A percentile compares a stretch with the other conserved stretches of the same genome.
Conservation (phyloP, 495 filamentous ascomycete genomes). For the Lentithecium fluviatile region DNA sequence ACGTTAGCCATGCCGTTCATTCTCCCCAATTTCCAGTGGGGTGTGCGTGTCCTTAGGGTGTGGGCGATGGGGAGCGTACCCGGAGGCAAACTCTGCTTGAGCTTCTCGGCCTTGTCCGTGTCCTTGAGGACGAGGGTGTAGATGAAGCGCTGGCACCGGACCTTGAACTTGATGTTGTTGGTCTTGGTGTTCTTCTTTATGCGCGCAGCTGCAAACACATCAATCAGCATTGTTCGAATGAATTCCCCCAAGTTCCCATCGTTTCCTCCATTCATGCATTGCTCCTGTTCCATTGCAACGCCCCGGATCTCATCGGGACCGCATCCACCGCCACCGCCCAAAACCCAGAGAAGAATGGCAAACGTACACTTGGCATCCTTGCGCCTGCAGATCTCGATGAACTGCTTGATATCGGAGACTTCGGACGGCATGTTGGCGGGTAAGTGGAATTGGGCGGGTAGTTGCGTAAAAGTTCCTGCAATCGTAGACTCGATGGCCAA, state of each 20-base stretch:
- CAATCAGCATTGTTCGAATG: not conserved
- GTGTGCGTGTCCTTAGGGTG: not conserved
- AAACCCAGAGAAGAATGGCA: not conserved
- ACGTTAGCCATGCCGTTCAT: conserved; percentile 37
- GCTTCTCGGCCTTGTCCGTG: conserved; percentile 98
- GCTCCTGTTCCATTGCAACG: too few relatives aligned
- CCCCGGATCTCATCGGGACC: conserved; percentile 1
- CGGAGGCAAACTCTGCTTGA: conserved; percentile 97
- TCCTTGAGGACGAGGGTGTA: conserved; percentile 98
- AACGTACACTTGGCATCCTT: conserved; percentile 90
- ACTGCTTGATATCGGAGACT: conserved; percentile 99
- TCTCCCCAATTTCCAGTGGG: not conserved
- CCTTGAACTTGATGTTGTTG: conserved; percentile 99
- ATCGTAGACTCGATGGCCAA: not conserved
- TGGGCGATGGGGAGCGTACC: conserved; percentile 58
- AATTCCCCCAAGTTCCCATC: too few relatives aligned
- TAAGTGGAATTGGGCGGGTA: conserved; percentile 1
- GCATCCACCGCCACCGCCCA: too few relatives aligned
- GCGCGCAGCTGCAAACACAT: conserved; percentile 68
- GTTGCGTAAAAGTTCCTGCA: not conserved
- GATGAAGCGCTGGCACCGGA: conserved; percentile 89
- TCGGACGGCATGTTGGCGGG: conserved; percentile 83
- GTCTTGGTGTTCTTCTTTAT: conserved; percentile 92
- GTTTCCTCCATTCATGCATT: not conserved
- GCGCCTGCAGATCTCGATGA: conserved; percentile 99